phyloP scores from a whole-genome alignment of 2,329 filamentous ascomycete species.

The Claviceps capensis region DNA sequence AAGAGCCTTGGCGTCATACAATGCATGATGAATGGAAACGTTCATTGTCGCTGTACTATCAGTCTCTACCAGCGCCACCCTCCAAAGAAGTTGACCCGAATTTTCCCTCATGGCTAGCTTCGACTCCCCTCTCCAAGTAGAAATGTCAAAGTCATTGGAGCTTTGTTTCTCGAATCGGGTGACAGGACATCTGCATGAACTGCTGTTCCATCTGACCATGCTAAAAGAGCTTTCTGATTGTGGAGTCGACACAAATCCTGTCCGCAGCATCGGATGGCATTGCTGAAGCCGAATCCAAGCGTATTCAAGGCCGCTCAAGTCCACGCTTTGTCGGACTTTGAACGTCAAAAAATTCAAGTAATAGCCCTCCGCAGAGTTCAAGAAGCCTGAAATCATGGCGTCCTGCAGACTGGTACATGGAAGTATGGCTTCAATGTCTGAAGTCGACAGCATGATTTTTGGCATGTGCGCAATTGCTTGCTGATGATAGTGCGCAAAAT shows the following conservation, averaged over 20 bases:
- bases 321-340: conserved; percentile 27
- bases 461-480: conserved; percentile 18
- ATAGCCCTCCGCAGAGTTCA: conserved; percentile 48
- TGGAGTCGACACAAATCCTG: conserved; percentile 54
- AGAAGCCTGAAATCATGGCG: conserved; percentile 65
- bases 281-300: conserved; percentile 46
- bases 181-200: conserved; percentile 7
- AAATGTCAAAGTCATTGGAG: background rate
- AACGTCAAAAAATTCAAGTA: conserved; percentile 67
- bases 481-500: conserved; percentile 26
- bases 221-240: conserved; percentile 50
- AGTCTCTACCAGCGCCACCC: conserved; percentile 32
- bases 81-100: conserved; percentile 50
- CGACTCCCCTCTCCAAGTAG: conserved; percentile 24
- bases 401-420: conserved; percentile 72
- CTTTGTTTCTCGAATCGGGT: background rate
- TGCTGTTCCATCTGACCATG: conserved; percentile 50
- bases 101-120: conserved; percentile 22
- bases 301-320: conserved; percentile 26
- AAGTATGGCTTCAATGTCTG: conserved; percentile 41
- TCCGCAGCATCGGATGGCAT: conserved; percentile 59
- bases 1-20: conserved; percentile 75
- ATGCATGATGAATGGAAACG: conserved; percentile 56
- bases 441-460: conserved; percentile 8
- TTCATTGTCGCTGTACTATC: conserved; percentile 21